These are phyloP conservation scores for Ceratonia siliqua DNA, from an alignment of 306 rosid species.

Conservation along the genomic window DNA sequence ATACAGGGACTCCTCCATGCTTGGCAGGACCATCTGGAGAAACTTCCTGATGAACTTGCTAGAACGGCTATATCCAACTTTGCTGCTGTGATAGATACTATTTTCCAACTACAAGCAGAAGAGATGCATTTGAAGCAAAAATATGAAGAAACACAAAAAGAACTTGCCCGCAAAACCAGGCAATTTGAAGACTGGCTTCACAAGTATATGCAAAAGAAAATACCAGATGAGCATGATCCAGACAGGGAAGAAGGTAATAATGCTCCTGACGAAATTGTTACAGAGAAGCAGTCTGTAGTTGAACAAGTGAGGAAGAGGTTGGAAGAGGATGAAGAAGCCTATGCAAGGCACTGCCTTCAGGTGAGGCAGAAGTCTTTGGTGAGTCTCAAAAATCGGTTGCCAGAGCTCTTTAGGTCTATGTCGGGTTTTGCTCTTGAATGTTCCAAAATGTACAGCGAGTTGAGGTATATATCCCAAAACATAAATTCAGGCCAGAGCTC, in stretches of 20 bases:
- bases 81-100: constrained; percentile 49
- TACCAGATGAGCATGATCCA: constrained; percentile 37
- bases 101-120: constrained; percentile 49
- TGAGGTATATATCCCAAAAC: constrained; percentile 41
- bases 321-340: constrained; percentile 53
- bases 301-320: constrained; percentile 48
- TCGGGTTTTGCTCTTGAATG: constrained; percentile 42
- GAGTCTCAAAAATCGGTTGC: constrained; percentile 50
- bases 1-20: constrained; percentile 47
- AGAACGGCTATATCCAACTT: constrained; percentile 55
- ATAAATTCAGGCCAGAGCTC: constrained; percentile 36
- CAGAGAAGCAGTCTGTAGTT: constrained; percentile 43
- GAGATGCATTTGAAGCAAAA: constrained; percentile 53
- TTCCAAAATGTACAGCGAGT: constrained; percentile 47
- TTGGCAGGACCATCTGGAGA: constrained; percentile 64
- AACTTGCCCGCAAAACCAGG: constrained; percentile 48
- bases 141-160: constrained; percentile 60
- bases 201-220: constrained; percentile 47
- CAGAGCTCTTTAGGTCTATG: constrained; percentile 56
- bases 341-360: constrained; percentile 44
- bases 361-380: constrained; percentile 66
- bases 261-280: constrained; percentile 26
- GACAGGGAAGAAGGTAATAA: constrained; percentile 35
- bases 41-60: constrained; percentile 59
- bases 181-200: constrained; percentile 57